Conservation (phyloP, 352 stramenopile genomes). For the Phytophthora chlamydospora region DNA sequence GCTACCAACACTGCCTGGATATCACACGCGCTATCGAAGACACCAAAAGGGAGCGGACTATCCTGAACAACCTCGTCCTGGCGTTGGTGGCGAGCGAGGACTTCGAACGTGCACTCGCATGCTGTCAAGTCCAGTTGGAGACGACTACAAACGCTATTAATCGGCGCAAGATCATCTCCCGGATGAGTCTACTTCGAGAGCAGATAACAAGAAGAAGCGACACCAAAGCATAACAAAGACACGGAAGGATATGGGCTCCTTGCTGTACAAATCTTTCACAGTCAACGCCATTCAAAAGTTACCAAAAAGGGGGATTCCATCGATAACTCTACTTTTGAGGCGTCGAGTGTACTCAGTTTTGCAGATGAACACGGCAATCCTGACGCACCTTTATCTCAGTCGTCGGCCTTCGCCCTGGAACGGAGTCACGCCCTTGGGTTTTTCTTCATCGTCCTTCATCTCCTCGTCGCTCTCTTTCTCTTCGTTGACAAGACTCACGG, state of each 20-base stretch:
- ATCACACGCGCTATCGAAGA: conserved; percentile 77
- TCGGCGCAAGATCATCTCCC: conserved; percentile 76
- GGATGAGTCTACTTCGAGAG: conserved; percentile 77
- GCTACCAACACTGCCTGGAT: conserved; percentile 79
- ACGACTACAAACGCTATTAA: conserved; percentile 76
- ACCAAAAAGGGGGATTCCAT: too few species aligned
- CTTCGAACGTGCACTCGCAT: conserved; percentile 58
- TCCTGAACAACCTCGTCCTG: conserved; percentile 87
- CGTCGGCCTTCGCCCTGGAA: conserved; percentile 76
- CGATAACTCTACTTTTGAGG: too few species aligned
- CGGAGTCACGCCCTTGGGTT: conserved; percentile 39
- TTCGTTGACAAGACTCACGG: conserved; percentile 29
- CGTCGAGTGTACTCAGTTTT: too few species aligned
- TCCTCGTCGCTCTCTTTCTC: conserved; percentile 54
- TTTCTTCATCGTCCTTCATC: conserved; percentile 34
- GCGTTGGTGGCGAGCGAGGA: conserved; percentile 70
- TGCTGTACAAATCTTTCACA: too few species aligned
- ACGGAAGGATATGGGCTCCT: not conserved
- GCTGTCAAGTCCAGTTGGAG: conserved; percentile 73
- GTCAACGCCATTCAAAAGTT: too few species aligned
- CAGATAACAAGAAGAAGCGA: conserved; percentile 2
- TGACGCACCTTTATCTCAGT: conserved; percentile 46
- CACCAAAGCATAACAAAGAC: too few species aligned
- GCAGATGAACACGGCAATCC: too few species aligned
- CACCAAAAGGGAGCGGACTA: conserved; percentile 78